Percentiles rank a stretch among this genome's conserved stretches.
phyloP scores from a whole-genome alignment of 768 basidiomycete species.

The Boletus speciosus region DNA sequence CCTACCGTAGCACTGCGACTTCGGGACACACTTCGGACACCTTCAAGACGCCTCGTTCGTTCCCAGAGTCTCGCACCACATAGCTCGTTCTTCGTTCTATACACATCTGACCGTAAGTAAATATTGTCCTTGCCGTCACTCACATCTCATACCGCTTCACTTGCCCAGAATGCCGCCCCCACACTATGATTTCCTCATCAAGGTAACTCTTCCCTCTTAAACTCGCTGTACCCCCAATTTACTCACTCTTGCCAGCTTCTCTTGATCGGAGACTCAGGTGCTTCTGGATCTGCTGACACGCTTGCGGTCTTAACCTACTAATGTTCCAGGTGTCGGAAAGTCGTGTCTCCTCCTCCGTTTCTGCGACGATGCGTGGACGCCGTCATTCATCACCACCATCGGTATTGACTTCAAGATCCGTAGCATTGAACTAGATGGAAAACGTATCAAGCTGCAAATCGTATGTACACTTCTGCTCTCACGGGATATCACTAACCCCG shows the following conservation, averaged over 20 bases:
- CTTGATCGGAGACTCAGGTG: conserved; percentile 95
- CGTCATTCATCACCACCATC: conserved; percentile 98
- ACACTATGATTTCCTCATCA: conserved; percentile 97
- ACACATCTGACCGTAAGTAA: background rate
- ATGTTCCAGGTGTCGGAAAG: conserved; percentile 80
- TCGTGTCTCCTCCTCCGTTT: conserved; percentile 94
- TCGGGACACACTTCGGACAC: background rate
- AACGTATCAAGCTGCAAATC: conserved; percentile 98
- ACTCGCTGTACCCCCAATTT: background rate
- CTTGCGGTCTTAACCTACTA: conserved; percentile 8
- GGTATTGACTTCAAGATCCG: conserved; percentile 99
- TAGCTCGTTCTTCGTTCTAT: background rate
- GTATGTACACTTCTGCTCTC: conserved; percentile 44
- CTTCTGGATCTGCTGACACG: background rate
- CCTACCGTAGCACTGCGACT: background rate
- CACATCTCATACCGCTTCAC: background rate
- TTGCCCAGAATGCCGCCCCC: conserved; percentile 68
- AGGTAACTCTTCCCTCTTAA: conserved; percentile 42
- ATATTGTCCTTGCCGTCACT: background rate
- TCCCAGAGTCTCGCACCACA: background rate
- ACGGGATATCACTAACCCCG: background rate
- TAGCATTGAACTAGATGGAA: conserved; percentile 96
- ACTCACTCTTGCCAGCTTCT: conserved; percentile 56
- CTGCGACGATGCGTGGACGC: conserved; percentile 99
- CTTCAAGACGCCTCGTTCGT: background rate